phyloP scores from a whole-genome alignment of 169 alveolate genomes.

The Plasmodium vinckei region DNA sequence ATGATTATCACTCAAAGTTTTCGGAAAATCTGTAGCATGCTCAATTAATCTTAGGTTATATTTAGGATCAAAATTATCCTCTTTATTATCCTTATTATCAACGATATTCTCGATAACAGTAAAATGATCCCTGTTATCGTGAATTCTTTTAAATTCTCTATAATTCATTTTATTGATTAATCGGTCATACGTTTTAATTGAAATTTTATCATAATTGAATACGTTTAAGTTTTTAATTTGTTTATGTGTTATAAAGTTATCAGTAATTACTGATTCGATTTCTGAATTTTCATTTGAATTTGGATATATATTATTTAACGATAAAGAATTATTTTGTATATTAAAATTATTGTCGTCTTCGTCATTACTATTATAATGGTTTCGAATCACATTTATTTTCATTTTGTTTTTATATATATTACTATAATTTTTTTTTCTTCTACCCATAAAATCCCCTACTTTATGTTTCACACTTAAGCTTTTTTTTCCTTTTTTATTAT shows the following conservation, averaged over 20 bases:
- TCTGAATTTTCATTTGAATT: conserved; percentile 57
- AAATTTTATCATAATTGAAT: conserved; percentile 67
- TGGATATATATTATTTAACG: conserved; percentile 34
- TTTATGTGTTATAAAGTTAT: conserved; percentile 18
- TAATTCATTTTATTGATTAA: conserved; percentile 73
- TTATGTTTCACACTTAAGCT: conserved; percentile 1
- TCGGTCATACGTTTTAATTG: conserved; percentile 47
- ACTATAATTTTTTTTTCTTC: conserved; percentile 1
- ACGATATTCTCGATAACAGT: conserved; percentile 60
- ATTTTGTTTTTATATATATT: conserved; percentile 34
- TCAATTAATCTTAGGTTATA: conserved; percentile 80
- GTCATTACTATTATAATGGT: conserved; percentile 65
- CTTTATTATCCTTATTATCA: conserved; percentile 36
- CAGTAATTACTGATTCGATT: conserved; percentile 41
- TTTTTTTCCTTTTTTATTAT: not conserved
- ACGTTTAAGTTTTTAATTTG: conserved; percentile 53
- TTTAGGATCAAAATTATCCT: conserved; percentile 75
- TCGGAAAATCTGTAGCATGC: conserved; percentile 77
- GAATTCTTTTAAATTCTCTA: conserved; percentile 58
- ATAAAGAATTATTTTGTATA: conserved; percentile 24
- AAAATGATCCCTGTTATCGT: conserved; percentile 32
- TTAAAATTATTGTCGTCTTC: conserved; percentile 49
- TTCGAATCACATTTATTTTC: conserved; percentile 50
- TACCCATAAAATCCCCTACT: conserved; percentile 10
- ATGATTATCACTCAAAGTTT: conserved; percentile 58